Evolutionary conservation across 441 rosid genomes (phyloP).

Genomic region (Croton laevigatus): DNA sequence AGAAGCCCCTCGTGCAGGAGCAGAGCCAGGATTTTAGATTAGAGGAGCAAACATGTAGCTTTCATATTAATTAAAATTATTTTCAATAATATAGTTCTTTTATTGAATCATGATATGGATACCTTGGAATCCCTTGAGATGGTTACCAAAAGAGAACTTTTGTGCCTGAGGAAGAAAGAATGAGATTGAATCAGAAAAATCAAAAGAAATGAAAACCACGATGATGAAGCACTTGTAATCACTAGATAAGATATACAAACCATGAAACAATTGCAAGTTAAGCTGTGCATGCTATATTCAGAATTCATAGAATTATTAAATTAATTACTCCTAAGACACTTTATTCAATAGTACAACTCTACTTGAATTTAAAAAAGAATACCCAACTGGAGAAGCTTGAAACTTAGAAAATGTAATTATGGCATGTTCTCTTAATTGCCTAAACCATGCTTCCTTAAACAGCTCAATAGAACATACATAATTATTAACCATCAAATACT

Average conservation of each 20-base stretch:
- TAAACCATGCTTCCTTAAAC: constrained; percentile 3
- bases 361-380: no score
- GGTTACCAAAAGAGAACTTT: constrained; percentile 49
- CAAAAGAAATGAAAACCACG: background rate
- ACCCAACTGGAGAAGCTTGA: no score
- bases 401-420: no score
- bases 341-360: background rate
- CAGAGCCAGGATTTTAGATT: no score
- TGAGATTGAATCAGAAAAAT: constrained; percentile 1
- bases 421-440: background rate
- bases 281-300: background rate
- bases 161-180: constrained; percentile 42
- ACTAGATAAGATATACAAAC: constrained; percentile 6
- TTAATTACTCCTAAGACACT: background rate
- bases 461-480: background rate
- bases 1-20: background rate
- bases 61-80: no score
- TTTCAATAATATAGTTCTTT: no score
- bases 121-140: constrained; percentile 69
- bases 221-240: background rate
- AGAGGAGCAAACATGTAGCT: no score
- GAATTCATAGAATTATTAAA: background rate
- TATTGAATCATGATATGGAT: constrained; percentile 3
- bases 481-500: background rate
- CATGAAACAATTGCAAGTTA: background rate